These are phyloP conservation scores for Podaxis sp. DNA, from an alignment of 768 basidiomycete genomes.

Conservation along the genomic window DNA sequence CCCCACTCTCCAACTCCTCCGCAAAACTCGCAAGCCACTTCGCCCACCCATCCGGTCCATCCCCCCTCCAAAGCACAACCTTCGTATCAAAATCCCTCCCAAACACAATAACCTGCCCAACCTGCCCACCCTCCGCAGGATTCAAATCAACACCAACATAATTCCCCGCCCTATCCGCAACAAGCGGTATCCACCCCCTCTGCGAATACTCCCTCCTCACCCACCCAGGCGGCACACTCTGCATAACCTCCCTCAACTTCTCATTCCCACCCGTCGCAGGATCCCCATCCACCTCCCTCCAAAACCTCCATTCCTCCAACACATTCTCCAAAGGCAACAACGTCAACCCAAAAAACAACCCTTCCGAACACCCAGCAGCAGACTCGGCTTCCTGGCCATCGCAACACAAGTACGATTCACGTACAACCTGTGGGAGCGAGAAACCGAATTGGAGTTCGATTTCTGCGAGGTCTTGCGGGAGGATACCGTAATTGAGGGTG, in stretches of 20 bases:
- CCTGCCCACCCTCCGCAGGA: conserved; percentile 71
- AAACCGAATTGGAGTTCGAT: conserved; percentile 87
- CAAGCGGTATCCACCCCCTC: conserved; percentile 94
- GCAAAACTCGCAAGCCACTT: conserved; percentile 89
- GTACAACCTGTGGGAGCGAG: conserved; percentile 79
- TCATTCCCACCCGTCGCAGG: conserved; percentile 81
- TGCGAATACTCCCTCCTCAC: conserved; percentile 88
- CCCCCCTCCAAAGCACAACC: conserved; percentile 91
- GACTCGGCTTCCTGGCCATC: conserved; percentile 96
- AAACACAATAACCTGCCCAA: conserved; percentile 96
- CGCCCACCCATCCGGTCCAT: conserved; percentile 92
- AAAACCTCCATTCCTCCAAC: conserved; percentile 93
- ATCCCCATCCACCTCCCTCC: conserved; percentile 92
- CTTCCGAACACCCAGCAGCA: conserved; percentile 82
- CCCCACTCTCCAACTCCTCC: conserved; percentile 89
- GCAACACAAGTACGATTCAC: conserved; percentile 84
- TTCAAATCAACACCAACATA: conserved; percentile 96
- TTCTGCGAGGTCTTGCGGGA: conserved; percentile 74
- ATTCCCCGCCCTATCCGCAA: conserved; percentile 92
- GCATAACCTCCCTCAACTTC: conserved; percentile 73
- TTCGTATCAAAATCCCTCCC: conserved; percentile 99
- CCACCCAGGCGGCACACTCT: conserved; percentile 87
- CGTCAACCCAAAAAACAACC: conserved; percentile 95
- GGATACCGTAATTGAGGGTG: conserved; percentile 90
- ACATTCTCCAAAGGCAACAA: conserved; percentile 91